Evolutionary conservation across 352 stramenopile species (phyloP).

Genomic region (Plasmopara halstedii): DNA sequence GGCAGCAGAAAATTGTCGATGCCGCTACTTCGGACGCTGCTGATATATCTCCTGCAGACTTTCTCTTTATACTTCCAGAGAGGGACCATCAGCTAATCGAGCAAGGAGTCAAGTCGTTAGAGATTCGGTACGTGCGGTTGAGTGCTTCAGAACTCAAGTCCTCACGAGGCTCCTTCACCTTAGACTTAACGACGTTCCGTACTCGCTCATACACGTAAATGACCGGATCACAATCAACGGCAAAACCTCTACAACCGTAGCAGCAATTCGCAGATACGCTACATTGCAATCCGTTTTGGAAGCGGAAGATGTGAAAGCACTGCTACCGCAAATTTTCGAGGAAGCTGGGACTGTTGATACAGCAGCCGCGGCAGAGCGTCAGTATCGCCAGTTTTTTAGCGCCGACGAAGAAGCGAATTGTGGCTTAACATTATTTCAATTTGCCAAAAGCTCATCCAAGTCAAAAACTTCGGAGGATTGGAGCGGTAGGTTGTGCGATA

Average conservation of each 20-base stretch:
- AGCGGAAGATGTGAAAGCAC: conserved; percentile 35
- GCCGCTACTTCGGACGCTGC: conserved; percentile 4
- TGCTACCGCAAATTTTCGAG: conserved; percentile 31
- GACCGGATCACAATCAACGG: conserved; percentile 62
- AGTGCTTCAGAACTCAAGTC: neutral
- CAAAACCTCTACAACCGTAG: conserved; percentile 32
- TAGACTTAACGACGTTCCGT: conserved; percentile 55
- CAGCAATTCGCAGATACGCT: conserved; percentile 53
- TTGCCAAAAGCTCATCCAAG: conserved; percentile 17
- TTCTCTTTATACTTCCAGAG: conserved; percentile 42
- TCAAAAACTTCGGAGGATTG: conserved; percentile 39
- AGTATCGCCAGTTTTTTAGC: conserved; percentile 62
- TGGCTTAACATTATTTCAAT: conserved; percentile 54
- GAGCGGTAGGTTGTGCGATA: conserved; percentile 26
- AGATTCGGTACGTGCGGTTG: conserved; percentile 40
- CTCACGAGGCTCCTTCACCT: neutral
- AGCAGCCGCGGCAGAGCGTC: conserved; percentile 24
- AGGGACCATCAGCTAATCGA: conserved; percentile 38
- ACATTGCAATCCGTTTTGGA: conserved; percentile 44
- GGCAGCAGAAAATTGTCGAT: conserved; percentile 8
- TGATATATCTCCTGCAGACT: conserved; percentile 31
- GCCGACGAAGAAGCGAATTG: conserved; percentile 38
- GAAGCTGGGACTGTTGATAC: conserved; percentile 15
- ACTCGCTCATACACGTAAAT: conserved; percentile 60
- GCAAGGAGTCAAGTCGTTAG: conserved; percentile 44